phyloP scores from a whole-genome alignment of 2,329 filamentous ascomycete species.

The Dothideomycetes sp. region DNA sequence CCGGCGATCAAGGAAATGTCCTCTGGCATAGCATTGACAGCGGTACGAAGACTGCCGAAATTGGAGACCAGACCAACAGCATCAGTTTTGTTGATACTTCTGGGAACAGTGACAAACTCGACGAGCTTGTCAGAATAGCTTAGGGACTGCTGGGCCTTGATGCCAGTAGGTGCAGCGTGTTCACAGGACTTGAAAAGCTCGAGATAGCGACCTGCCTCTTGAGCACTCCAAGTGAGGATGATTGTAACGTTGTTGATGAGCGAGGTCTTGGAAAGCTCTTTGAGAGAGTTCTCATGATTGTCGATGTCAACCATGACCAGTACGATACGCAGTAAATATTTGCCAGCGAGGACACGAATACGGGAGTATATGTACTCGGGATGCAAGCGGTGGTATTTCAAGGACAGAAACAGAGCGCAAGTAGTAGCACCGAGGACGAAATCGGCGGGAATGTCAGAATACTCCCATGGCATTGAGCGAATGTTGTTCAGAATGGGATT shows the following conservation, averaged over 20 bases:
- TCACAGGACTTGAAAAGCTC: constrained; percentile 94
- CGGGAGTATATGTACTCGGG: constrained; percentile 96
- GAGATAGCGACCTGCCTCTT: constrained; percentile 85
- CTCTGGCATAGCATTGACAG: constrained; percentile 78
- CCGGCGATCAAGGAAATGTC: constrained; percentile 76
- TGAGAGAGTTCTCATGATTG: constrained; percentile 82
- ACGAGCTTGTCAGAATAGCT: constrained; percentile 78
- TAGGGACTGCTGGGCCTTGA: constrained; percentile 73
- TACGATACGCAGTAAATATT: constrained; percentile 77
- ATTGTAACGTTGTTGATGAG: constrained; percentile 87
- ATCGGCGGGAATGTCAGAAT: constrained; percentile 91
- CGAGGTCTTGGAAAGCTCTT: constrained; percentile 85
- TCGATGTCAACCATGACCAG: constrained; percentile 90
- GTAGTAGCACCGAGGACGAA: constrained; percentile 81
- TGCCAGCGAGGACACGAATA: constrained; percentile 71
- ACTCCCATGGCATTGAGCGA: constrained; percentile 82
- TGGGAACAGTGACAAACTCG: constrained; percentile 83
- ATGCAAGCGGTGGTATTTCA: constrained; percentile 95
- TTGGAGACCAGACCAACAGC: constrained; percentile 81
- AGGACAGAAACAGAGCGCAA: constrained; percentile 81
- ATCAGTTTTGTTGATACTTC: constrained; percentile 89
- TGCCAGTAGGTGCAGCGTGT: constrained; percentile 69
- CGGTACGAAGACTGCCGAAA: constrained; percentile 79
- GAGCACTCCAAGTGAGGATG: constrained; percentile 86
- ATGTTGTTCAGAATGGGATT: constrained; percentile 84